Percentiles rank a stretch among this genome's conserved stretches.
Conservation (phyloP, 768 basidiomycete species). For the Leccinum arenicola region DNA sequence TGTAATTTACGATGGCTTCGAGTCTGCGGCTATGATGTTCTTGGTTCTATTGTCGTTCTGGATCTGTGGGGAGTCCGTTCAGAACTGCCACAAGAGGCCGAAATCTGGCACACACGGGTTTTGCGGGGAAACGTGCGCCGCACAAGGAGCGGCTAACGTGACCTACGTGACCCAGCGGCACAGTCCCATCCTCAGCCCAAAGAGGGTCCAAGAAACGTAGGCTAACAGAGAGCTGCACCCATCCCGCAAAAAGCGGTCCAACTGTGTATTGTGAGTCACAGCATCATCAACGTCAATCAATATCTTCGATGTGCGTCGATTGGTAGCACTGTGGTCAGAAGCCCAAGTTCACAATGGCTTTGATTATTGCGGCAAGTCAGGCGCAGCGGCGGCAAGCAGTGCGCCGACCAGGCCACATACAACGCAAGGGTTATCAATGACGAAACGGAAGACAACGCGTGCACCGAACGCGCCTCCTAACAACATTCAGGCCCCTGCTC, state of each 20-base stretch:
- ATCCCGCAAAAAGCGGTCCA: constrained; percentile 20
- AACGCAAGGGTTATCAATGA: constrained; percentile 10
- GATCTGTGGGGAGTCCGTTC: constrained; percentile 2
- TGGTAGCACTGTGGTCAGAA: constrained; percentile 51
- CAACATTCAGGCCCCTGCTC: constrained; percentile 1
- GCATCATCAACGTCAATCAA: constrained; percentile 23
- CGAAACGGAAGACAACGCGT: constrained; percentile 21
- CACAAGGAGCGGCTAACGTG: constrained; percentile 33
- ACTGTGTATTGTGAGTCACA: constrained; percentile 26
- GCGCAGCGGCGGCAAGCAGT: constrained; percentile 48
- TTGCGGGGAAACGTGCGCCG: constrained; percentile 55
- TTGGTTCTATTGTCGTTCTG: not conserved
- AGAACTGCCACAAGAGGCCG: constrained; percentile 57
- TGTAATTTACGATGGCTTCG: constrained; percentile 26
- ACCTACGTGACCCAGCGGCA: constrained; percentile 4
- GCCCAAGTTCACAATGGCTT: constrained; percentile 54
- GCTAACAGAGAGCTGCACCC: constrained; percentile 13
- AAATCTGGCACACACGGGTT: constrained; percentile 54
- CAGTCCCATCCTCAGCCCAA: constrained; percentile 16
- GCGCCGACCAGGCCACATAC: constrained; percentile 16
- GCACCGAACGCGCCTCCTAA: constrained; percentile 10
- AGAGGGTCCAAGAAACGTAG: constrained; percentile 8
- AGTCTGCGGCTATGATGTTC: constrained; percentile 20
- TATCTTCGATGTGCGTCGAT: constrained; percentile 23
- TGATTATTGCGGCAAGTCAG: constrained; percentile 64